phyloP scores from a whole-genome alignment of 1,284 basidiomycete genomes.

The Ceratobasidium theobromae region DNA sequence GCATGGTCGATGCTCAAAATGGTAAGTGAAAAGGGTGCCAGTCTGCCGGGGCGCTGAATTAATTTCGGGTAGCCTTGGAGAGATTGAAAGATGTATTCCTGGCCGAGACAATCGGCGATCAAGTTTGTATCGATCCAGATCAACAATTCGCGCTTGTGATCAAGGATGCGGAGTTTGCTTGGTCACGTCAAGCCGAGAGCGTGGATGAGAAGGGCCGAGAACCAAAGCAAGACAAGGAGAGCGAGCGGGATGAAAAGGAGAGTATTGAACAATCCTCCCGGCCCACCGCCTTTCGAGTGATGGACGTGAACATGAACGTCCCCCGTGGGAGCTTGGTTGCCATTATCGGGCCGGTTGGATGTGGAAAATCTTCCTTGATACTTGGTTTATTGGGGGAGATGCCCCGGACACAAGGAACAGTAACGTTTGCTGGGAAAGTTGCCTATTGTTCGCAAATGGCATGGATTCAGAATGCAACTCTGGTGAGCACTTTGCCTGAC shows the following conservation, averaged over 20 bases:
- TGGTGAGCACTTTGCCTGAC: background rate
- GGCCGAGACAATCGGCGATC: no score
- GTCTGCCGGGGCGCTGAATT: no score
- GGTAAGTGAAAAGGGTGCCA: slow-evolving; percentile 46
- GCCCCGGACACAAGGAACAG: slow-evolving; percentile 55
- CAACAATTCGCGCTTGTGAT: no score
- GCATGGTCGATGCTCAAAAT: no score
- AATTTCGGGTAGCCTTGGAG: no score
- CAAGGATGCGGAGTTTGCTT: no score
- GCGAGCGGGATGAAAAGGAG: slow-evolving; percentile 37
- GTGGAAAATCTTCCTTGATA: slow-evolving; percentile 71
- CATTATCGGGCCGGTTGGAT: slow-evolving; percentile 60
- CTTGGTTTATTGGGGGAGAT: slow-evolving; percentile 82
- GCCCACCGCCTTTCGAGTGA: slow-evolving; percentile 51
- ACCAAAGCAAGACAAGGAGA: no score
- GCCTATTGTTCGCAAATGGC: slow-evolving; percentile 84
- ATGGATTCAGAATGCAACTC: slow-evolving; percentile 68
- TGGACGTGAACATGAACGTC: slow-evolving; percentile 62
- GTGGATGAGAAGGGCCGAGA: no score
- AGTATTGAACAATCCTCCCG: slow-evolving; percentile 37
- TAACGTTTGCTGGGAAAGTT: slow-evolving; percentile 67
- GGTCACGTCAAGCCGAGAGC: no score
- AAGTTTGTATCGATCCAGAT: no score
- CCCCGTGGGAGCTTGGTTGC: slow-evolving; percentile 70
- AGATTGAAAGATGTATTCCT: no score